Evolutionary conservation across 2,329 filamentous ascomycete genomes (phyloP), one percentile per base, ranked within the genome.

Genomic region (Keithomyces neogunnii): DNA sequence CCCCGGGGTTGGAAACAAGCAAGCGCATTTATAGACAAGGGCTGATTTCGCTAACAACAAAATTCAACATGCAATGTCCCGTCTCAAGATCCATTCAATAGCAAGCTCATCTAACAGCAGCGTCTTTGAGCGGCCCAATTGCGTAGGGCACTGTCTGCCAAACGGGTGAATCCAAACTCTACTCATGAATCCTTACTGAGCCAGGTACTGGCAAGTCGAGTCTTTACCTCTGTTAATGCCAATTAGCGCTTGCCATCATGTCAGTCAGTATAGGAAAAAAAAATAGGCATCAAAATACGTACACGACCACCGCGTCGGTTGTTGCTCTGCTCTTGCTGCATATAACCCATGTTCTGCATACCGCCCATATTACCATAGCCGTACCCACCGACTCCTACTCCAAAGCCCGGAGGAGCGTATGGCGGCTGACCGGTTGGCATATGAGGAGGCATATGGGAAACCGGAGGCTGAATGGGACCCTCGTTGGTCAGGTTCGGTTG

Each of bases 271-370:
- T 30, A 9, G 28, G 19, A 29, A 4, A 19, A 30, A 30, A 30
- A 13, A 5, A 43, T n/a, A 40, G 38, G 13, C 19, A 19, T 19
- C 19, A 7, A 40, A 52, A 45, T 44, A 66, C 78, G 71, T 75
- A 81, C 78, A 62, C 81, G 76, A 66, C 80, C 80, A 38, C 52
- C 52, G 58, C 81, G 76, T 65, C 80, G 70, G 56, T 69, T 64
- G 64, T 78, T 80, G 57, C 72, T 72, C 58, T 78, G 77, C 58
- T 80, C 77, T 60, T 82, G 78, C 56, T 74, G 57, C 64, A 68
- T 64, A 60, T 79, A 82, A 30, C 72, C 74, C 67, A 78, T 71
- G 50, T 70, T 72, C 26, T 56, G 57, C 61, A 66, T 63, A 59
- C 78, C 81, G 19, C 71, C 73, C 67, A 78, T 70, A 49, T 70